Evolutionary conservation across 176 grass and related monocot species (phyloP), one percentile per base, ranked within the genome.

Genomic region (Oryza glumipatula): DNA sequence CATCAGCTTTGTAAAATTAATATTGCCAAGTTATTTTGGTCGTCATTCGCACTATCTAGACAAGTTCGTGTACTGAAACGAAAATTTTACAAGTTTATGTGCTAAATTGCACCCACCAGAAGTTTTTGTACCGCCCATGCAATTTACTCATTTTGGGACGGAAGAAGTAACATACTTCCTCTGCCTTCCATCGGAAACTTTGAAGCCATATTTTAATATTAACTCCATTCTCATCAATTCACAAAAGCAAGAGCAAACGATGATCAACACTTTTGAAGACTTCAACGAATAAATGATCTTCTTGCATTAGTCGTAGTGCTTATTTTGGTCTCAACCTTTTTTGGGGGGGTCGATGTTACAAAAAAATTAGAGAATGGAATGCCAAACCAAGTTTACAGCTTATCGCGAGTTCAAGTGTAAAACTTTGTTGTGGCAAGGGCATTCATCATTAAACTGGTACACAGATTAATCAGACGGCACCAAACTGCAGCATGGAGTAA

Each of bases 291-390:
- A 61, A 61, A 61, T 23, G 58, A 63, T 22, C 19, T 41, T 36
- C 28, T n/a, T 82, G 47, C 4, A 69, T 83, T 38, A 79, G 41
- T 51, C 6, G 6, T 16, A 35, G 69, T 74, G 68, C 64, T 80
- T 84, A 87, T 87, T 87, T 15, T 22, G 48, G 60, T 39, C 26
- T 63, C 16, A 26, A 70, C 5, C 5, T 35, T 43, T 83, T 41
- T 23, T 11, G 6, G 36, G 5, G 35, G 35, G 1, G 48, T 52
- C 48, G 16, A 80, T 44, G 70, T 87, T 70, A 83, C 49, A 83
- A 74, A 58, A 61, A 63, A 83, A 70, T 79, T 51, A 90, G 80
- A 90, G 16, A 43, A 33, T 75, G 63, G 15, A 6, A 43, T 44
- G 60, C 17, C 49, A 70, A 70, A 65, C 15, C 22, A 26, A 76